phyloP scores from a whole-genome alignment of 2,329 filamentous ascomycete genomes.

The Xylariaceae sp. region DNA sequence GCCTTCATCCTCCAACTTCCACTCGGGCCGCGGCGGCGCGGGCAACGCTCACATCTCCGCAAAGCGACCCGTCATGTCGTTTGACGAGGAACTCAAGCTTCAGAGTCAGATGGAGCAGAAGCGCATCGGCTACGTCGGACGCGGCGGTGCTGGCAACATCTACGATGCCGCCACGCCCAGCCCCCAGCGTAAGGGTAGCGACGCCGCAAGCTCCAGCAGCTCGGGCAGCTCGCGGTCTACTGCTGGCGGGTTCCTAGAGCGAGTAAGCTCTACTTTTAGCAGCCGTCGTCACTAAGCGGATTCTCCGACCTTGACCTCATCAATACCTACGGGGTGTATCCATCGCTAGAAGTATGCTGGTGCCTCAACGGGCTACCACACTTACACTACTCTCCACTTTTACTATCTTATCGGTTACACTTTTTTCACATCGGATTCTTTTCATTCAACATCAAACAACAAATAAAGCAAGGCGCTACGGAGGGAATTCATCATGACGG shows the following conservation, averaged over 20 bases:
- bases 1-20: conserved; percentile 59
- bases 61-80: conserved; percentile 65
- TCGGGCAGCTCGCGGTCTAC: conserved; percentile 39
- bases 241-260: conserved; percentile 48
- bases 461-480: not conserved
- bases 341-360: no score
- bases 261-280: conserved; percentile 48
- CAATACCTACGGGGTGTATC: no score
- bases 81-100: conserved; percentile 70
- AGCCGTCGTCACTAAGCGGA: no score
- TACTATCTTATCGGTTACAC: no score
- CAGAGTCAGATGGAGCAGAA: conserved; percentile 60
- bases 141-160: conserved; percentile 69
- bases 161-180: conserved; percentile 36
- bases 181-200: conserved; percentile 24
- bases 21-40: conserved; percentile 70
- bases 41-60: conserved; percentile 65
- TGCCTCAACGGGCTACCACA: no score
- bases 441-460: no score
- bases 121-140: conserved; percentile 66
- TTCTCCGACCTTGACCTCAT: no score
- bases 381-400: no score
- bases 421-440: no score
- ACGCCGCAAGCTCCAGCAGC: conserved; percentile 39
- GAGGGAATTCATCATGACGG: not conserved